These are phyloP conservation scores for Pinus taeda DNA, from an alignment of 75 land plant genomes.

Conservation along the genomic window DNA sequence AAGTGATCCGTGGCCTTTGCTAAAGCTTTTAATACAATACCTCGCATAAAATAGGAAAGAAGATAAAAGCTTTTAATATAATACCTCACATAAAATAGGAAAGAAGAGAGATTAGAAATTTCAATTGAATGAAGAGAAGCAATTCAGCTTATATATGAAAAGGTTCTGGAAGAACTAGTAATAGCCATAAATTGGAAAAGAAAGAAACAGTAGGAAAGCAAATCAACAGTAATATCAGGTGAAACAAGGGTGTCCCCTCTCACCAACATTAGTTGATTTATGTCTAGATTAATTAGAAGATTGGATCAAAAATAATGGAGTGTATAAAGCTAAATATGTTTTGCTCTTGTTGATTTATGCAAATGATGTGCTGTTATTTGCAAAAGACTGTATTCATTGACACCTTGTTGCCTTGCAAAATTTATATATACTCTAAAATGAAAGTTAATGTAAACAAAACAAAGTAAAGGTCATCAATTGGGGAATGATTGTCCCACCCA, in stretches of 20 bases:
- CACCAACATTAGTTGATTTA: slow-evolving; percentile 1
- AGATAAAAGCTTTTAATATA: background rate
- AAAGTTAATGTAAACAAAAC: too few species aligned
- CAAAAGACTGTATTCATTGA: background rate
- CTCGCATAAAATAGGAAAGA: background rate
- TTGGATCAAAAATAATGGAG: too few species aligned
- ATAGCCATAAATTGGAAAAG: background rate
- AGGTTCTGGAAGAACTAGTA: background rate
- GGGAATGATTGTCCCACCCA: too few species aligned
- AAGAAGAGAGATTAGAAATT: background rate
- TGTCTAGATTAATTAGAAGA: background rate
- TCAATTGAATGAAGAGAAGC: background rate
- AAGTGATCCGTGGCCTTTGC: background rate
- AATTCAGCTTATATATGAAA: background rate
- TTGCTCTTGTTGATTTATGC: background rate
- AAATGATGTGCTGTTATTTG: background rate
- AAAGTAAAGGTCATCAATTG: too few species aligned
- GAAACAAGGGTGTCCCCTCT: background rate
- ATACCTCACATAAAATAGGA: background rate
- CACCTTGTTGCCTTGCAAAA: background rate
- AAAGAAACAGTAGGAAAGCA: background rate
- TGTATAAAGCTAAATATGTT: background rate
- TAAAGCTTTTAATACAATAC: background rate
- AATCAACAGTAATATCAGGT: background rate
- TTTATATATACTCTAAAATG: background rate